phyloP scores from a whole-genome alignment of 1,139 yeast genomes.

The Debaryomycetaceae sp. region DNA sequence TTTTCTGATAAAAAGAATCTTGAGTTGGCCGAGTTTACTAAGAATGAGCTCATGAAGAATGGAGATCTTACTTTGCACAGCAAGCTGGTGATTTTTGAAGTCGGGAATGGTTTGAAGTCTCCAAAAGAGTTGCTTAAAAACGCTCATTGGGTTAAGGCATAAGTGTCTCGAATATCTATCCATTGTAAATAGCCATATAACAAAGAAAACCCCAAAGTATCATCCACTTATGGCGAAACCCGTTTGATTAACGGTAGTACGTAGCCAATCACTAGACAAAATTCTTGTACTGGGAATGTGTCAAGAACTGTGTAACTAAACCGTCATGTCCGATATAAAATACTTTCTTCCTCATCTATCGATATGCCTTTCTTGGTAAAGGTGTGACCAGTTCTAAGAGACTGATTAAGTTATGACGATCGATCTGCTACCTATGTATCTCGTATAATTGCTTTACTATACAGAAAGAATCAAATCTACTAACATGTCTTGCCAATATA shows the following conservation, averaged over 20 bases:
- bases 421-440: not conserved
- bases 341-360: not conserved
- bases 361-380: not conserved
- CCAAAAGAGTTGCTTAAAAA: slow-evolving; percentile 25
- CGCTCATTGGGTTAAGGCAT: slow-evolving; percentile 28
- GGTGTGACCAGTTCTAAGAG: not conserved
- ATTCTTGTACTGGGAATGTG: too few species aligned
- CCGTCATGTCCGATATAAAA: too few species aligned
- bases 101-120: slow-evolving; percentile 24
- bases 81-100: slow-evolving; percentile 28
- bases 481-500: too few species aligned
- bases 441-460: not conserved
- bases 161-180: not conserved
- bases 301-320: too few species aligned
- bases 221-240: not conserved
- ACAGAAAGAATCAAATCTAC: too few species aligned
- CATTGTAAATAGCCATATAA: not conserved
- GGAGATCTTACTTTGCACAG: slow-evolving; percentile 25
- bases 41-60: slow-evolving; percentile 27
- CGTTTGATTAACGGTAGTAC: too few species aligned
- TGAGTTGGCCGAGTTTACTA: slow-evolving; percentile 16
- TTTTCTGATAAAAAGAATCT: slow-evolving; percentile 10
- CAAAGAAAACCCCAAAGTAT: not conserved
- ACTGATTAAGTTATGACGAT: not conserved
- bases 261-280: too few species aligned